Evolutionary conservation across 805 yeast genomes (phyloP).

Genomic region (Candida namnaoensis): DNA sequence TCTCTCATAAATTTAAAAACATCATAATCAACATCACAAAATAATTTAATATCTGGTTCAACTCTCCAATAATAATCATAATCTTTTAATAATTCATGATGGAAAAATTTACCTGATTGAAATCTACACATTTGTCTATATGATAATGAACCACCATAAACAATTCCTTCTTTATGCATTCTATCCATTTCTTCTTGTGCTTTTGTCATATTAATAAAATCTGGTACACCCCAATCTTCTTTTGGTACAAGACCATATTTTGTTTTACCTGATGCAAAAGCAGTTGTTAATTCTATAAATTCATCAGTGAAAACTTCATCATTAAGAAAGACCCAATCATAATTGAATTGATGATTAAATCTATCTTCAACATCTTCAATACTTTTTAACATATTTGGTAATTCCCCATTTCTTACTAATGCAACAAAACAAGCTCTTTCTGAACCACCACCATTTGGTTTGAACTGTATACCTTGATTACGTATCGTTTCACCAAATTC

Average conservation of each 20-base stretch:
- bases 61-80: conserved; percentile 73
- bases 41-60: conserved; percentile 57
- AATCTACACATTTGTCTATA: conserved; percentile 62
- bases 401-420: conserved; percentile 60
- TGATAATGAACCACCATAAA: conserved; percentile 50
- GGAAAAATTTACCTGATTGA: conserved; percentile 47
- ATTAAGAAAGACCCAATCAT: conserved; percentile 74
- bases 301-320: conserved; percentile 51
- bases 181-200: conserved; percentile 33
- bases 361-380: conserved; percentile 58
- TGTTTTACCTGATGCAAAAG: conserved; percentile 45
- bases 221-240: conserved; percentile 64
- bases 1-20: conserved; percentile 51
- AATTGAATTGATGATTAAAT: conserved; percentile 51
- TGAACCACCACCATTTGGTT: too few relatives aligned
- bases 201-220: conserved; percentile 41
- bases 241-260: conserved; percentile 51
- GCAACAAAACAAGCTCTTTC: conserved; percentile 25
- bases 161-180: conserved; percentile 33
- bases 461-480: too few relatives aligned
- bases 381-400: conserved; percentile 46
- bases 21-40: conserved; percentile 57
- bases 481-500: too few relatives aligned
- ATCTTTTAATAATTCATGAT: conserved; percentile 46
- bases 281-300: conserved; percentile 37